Conservation (phyloP, 768 basidiomycete genomes). For the Leccinum uliginosum region DNA sequence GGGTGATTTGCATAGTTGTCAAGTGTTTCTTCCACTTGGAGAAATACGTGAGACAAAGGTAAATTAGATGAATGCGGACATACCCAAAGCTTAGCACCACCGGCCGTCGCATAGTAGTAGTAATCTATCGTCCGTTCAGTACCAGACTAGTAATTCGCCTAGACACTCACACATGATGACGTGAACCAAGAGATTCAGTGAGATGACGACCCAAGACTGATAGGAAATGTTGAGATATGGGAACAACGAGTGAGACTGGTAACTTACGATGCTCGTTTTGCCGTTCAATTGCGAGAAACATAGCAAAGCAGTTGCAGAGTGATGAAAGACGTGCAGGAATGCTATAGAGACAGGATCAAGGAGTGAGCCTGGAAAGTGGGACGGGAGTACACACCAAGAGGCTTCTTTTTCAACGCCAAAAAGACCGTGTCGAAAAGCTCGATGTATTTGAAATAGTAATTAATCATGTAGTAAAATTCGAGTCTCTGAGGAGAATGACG, state of each 20-base stretch:
- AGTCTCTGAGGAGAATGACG: conserved; percentile 51
- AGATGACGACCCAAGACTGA: conserved; percentile 97
- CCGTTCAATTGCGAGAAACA: conserved; percentile 95
- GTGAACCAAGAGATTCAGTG: conserved; percentile 87
- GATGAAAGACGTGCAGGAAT: conserved; percentile 98
- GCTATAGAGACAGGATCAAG: conserved; percentile 41
- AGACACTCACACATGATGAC: conserved; percentile 91
- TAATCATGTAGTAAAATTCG: conserved; percentile 97
- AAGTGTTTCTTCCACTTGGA: conserved; percentile 97
- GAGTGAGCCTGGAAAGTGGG: not conserved
- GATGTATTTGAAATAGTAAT: conserved; percentile 98
- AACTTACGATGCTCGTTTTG: conserved; percentile 84
- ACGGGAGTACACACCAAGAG: conserved; percentile 60
- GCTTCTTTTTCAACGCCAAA: conserved; percentile 97
- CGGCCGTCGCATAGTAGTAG: conserved; percentile 98
- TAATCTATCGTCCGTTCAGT: conserved; percentile 59
- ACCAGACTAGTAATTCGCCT: not conserved
- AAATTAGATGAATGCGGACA: conserved; percentile 15
- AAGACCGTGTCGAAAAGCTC: conserved; percentile 97
- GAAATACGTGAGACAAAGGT: not conserved
- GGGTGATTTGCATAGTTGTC: conserved; percentile 93
- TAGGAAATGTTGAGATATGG: conserved; percentile 1
- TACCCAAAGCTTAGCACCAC: conserved; percentile 96
- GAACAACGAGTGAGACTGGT: not conserved
- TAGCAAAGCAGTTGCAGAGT: conserved; percentile 93